A percentile compares a stretch with the other conserved stretches of the same genome.
These are phyloP conservation scores for Ambrosia trifida DNA, from an alignment of 129 eudicot species.

Conservation along the genomic window DNA sequence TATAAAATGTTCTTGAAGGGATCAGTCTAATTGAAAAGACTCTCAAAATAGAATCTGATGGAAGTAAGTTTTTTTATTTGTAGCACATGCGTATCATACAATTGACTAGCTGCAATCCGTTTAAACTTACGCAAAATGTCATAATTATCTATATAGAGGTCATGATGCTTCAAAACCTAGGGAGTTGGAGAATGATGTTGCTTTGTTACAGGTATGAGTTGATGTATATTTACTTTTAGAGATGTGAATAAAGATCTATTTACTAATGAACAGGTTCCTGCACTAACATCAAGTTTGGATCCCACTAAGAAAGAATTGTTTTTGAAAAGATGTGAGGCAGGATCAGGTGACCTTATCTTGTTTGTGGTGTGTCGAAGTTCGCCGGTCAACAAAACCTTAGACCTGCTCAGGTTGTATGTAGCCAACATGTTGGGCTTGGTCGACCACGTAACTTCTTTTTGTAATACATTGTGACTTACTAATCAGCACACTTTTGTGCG, in stretches of 20 bases:
- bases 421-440: constrained; percentile 74
- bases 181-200: constrained; percentile 63
- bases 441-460: constrained; percentile 59
- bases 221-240: constrained; percentile 8
- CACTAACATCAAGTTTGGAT: constrained; percentile 71
- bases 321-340: constrained; percentile 58
- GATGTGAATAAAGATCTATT: no score
- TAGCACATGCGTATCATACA: background rate
- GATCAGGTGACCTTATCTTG: constrained; percentile 82
- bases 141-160: constrained; percentile 55
- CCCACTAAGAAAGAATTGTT: constrained; percentile 46
- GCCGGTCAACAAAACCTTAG: constrained; percentile 81
- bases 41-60: constrained; percentile 92
- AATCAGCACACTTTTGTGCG: background rate
- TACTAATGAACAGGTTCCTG: constrained; percentile 45
- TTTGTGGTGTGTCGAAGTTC: constrained; percentile 73
- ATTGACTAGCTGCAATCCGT: constrained; percentile 4
- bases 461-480: background rate
- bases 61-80: constrained; percentile 60
- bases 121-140: constrained; percentile 16
- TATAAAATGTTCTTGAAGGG: constrained; percentile 97
- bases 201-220: constrained; percentile 63
- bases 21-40: constrained; percentile 98
- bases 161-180: constrained; percentile 82
- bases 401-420: constrained; percentile 68